Evolutionary conservation across 1,284 basidiomycete species (phyloP).

Genomic region (Microbotryum lychnidis-dioicae): DNA sequence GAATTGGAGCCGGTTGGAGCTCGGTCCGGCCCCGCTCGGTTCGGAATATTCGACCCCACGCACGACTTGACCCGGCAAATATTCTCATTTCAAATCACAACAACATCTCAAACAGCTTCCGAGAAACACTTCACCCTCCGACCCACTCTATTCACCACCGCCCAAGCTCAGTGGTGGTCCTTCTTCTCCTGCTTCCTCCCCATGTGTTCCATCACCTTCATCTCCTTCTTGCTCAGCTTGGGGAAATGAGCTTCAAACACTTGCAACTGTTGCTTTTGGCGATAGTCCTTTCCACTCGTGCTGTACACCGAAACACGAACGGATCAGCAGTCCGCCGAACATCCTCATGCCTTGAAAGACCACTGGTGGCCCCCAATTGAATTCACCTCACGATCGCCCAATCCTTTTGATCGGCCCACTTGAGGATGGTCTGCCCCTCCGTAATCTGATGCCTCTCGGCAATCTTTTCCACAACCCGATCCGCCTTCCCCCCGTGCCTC

Average conservation of each 20-base stretch:
- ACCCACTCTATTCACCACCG: too few relatives aligned
- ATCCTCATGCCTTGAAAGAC: not conserved
- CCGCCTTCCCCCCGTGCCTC: conserved; percentile 14
- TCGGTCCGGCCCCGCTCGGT: too few relatives aligned
- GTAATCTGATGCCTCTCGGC: conserved; percentile 5
- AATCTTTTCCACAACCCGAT: conserved; percentile 6
- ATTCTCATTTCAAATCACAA: too few relatives aligned
- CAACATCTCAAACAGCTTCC: too few relatives aligned
- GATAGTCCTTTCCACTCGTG: conserved; percentile 14
- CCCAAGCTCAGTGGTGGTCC: too few relatives aligned
- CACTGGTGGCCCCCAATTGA: too few relatives aligned
- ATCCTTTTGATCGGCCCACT: conserved; percentile 21
- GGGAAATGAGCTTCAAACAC: conserved; percentile 17
- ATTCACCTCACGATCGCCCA: conserved; percentile 20
- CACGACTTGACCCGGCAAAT: too few relatives aligned
- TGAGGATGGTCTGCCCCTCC: conserved; percentile 14
- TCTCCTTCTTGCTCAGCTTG: conserved; percentile 3
- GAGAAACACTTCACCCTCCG: too few relatives aligned
- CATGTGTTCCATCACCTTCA: conserved; percentile 6
- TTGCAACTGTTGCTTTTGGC: conserved; percentile 17
- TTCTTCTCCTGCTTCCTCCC: too few relatives aligned
- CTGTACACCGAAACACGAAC: not conserved
- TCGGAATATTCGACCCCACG: too few relatives aligned
- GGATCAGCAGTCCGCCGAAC: not conserved
- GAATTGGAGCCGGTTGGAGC: too few relatives aligned